These are phyloP conservation scores for Cordyceps cateniannulata DNA, from an alignment of 2,329 filamentous ascomycete genomes.

Conservation along the genomic window DNA sequence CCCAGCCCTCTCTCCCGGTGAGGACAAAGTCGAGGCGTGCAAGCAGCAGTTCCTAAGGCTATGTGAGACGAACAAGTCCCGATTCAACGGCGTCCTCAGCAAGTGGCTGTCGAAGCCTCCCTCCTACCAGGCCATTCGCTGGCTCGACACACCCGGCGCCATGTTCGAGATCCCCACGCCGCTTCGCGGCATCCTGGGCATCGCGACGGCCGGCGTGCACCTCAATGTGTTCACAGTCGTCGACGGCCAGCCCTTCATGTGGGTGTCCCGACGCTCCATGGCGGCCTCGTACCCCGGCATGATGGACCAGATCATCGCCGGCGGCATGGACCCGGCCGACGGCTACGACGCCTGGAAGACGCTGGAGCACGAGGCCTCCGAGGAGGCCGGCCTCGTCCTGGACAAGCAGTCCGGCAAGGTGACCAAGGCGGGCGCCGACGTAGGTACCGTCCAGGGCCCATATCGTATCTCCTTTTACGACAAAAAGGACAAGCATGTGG, in stretches of 20 bases:
- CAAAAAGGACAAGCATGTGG: constrained; percentile 24
- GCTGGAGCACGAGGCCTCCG: constrained; percentile 26
- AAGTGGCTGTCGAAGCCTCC: constrained; percentile 20
- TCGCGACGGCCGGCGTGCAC: constrained; percentile 31
- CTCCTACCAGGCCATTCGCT: constrained; percentile 25
- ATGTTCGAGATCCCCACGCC: constrained; percentile 26
- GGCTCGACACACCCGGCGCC: constrained; percentile 14
- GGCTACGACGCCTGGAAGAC: constrained; percentile 21
- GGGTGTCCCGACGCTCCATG: constrained; percentile 27
- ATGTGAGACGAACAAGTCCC: constrained; percentile 22
- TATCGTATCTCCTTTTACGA: constrained; percentile 29
- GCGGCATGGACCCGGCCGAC: constrained; percentile 27
- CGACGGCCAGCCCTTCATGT: constrained; percentile 11
- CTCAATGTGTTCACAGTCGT: constrained; percentile 27
- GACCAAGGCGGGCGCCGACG: constrained; percentile 16
- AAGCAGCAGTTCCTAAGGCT: constrained; percentile 18
- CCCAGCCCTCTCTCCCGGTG: constrained; percentile 13
- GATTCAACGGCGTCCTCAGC: constrained; percentile 21
- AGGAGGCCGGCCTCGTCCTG: constrained; percentile 26
- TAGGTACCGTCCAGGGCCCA: constrained; percentile 21
- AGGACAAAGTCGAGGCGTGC: constrained; percentile 16
- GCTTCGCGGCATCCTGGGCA: constrained; percentile 28
- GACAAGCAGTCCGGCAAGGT: not conserved
- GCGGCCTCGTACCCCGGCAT: constrained; percentile 27
- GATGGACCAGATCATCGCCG: constrained; percentile 31